Percentiles rank a stretch among this genome's conserved stretches.
phyloP scores from a whole-genome alignment of 164 flowering plant species.

The Chloranthus sessilifolius region DNA sequence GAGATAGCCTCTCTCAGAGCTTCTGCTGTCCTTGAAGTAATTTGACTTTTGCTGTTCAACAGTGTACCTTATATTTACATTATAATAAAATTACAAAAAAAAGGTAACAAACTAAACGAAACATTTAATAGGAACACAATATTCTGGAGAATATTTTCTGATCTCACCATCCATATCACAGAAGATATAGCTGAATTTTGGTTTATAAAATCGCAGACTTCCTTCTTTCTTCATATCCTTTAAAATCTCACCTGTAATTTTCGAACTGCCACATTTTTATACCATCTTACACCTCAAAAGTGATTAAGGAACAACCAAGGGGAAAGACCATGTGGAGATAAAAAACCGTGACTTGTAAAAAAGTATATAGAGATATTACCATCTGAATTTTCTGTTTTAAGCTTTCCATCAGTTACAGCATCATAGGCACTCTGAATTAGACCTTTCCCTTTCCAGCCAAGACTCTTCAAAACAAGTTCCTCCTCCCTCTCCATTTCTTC shows the following conservation, averaged over 20 bases:
- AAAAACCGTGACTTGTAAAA: background rate
- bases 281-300: background rate
- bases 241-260: constrained; percentile 32
- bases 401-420: constrained; percentile 34
- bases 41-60: constrained; percentile 80
- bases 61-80: constrained; percentile 63
- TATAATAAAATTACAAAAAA: too few species aligned
- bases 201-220: constrained; percentile 74
- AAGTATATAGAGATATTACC: constrained; percentile 37
- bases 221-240: constrained; percentile 85
- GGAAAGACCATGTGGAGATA: background rate
- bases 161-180: constrained; percentile 98
- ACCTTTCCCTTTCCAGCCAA: constrained; percentile 95
- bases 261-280: constrained; percentile 22
- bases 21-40: constrained; percentile 49
- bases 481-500: constrained; percentile 89
- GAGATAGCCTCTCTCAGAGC: constrained; percentile 80
- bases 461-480: constrained; percentile 65
- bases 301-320: constrained; percentile 1
- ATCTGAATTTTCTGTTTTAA: constrained; percentile 30
- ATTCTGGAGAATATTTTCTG: background rate
- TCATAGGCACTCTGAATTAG: constrained; percentile 74
- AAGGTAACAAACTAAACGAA: constrained; percentile 8
- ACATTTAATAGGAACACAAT: background rate
- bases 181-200: constrained; percentile 82